Base-by-base conservation (phyloP, 2,329 filamentous ascomycete species). In the Zopfia rhizophila region DNA sequence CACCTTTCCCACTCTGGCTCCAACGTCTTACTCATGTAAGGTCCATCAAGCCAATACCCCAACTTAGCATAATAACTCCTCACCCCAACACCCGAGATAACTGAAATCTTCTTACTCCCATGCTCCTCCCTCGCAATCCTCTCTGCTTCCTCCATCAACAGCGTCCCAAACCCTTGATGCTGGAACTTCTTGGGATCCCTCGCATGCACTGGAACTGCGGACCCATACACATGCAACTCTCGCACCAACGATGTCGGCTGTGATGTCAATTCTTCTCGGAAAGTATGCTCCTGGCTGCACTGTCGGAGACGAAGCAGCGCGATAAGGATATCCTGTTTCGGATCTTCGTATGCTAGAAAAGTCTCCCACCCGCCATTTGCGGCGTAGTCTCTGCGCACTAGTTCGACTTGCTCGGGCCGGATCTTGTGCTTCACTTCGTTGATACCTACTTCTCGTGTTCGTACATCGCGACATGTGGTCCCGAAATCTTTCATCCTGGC, bases 401-500 rank as follows among this genome's bases (percentile, higher is more conserved):
- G 85, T 77, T 99, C 94, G 47, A 99, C 90, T 70, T 99, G 93
- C 57, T 92, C 95, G 0, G 94, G 94, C 1, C 93, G 83, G 59
- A 99, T 97, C 78, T 97, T 97, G 79, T 99, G 87, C 78, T 99
- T 99, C 56, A 99, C 93, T 75, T 99, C 94, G 71, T 99, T 99
- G 75, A 99, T 92, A 48, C 94, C 94, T 17, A 99, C 94, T 75
- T 99, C 94, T 49, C 94, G 86, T 2, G 94, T 99, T 11, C 94
- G 87, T 17, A 99, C 94, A 64, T 99, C 94, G 55, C 95, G 90
- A 69, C 95, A 99, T 1, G 90, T 91, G 0, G 94, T 99, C 37
- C 95, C 95, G 60, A 99, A 97, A 70, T 99, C 94, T 73, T 97
- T 97, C 95, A 99, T 99, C 16, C 94, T 83, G n/a, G 92, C 91